Base-by-base conservation (phyloP, 768 basidiomycete genomes). In the Panellus pusillus region DNA sequence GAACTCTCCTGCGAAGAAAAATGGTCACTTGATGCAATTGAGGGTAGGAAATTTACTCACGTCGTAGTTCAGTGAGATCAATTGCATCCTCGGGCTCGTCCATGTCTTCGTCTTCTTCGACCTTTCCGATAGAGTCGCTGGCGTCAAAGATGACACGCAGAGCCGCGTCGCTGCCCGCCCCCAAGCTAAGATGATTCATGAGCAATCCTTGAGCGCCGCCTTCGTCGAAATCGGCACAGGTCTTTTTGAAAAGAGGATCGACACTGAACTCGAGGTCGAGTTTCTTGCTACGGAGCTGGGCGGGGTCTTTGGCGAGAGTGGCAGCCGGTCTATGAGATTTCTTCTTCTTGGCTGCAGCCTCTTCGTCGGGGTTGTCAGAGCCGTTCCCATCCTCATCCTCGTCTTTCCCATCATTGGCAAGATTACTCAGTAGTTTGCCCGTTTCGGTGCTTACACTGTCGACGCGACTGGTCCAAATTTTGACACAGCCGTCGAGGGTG, bases 381-480 rank as follows among this genome's bases (percentile, higher is more conserved):
- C 80, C 77, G 13, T 66, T 74, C 15, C 80, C 85, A 6, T 81
- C 87, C 1, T 82, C 84, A 6, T 76, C 80, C n/a, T 78, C 82
- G 9, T 74, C 75, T 49, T 68, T 75, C 15, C 76, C 79, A 28
- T 77, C 78, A 45, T 78, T 75, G 15, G 84, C 87, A 20, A 99
- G 82, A 65, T 98, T 98, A 63, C 87, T 92, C 52, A 98, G 78
- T 12, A 99, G 79, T 68, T 97, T 98, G 24, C 93, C 93, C 0
- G 95, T 98, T 70, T 98, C 97, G 0, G 93, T 96, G 19, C 92
- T 93, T 32, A 98, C 94, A 57, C 89, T 91, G 69, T 99, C 97
- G 37, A 99, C 96, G 42, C 97, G 87, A 61, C 89, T 93, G 7
- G 95, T 98, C 94, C 95, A 99, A 57, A 99, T 98, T 74, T 98